Evolutionary conservation across 2,329 filamentous ascomycete genomes (phyloP), one percentile per base, ranked within the genome.

Genomic region (Pestalotiopsis sp.): DNA sequence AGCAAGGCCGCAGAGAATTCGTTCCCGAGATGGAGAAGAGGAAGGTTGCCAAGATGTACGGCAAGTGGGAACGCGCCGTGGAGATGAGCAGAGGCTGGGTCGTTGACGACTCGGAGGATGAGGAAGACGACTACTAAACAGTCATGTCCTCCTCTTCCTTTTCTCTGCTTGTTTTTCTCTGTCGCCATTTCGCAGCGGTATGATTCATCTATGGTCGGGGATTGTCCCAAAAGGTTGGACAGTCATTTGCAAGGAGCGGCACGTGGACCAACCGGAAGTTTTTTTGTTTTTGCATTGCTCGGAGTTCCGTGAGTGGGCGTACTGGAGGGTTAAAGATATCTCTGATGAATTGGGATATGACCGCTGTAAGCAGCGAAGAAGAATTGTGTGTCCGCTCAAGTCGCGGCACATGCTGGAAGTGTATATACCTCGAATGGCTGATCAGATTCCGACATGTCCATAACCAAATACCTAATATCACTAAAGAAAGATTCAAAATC

Each of bases 1-100:
- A 87, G 69, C 85, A 87, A 66, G 92, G 91, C 64, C 87, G 91
- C 66, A 91, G 86, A 70, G 86, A 89, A 20, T 97, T 97, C 77
- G 82, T 87, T 74, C 93, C 93, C 1, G 82, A 88, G 71, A 88
- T 93, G 68, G 83, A 84, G 63, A 77, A 75, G 38, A 76, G 79
- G 66, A 75, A 77, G 66, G 79, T 80, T 38, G 78, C 80, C 65
- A 81, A 81, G 68, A 82, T 84, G 80, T 87, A 87, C 71, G 80
- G 74, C 62, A 84, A 83, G 73, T 89, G 87, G 87, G 82, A 86
- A 73, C 83, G 86, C 73, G 87, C 87, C 11, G 87, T 89, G 0
- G 82, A 88, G 72, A 89, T 89, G 87, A 87, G 85, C 74, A 80
- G 82, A 69, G 86, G 86, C 4, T 88, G 86, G 86, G 80, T 86